phyloP scores from a whole-genome alignment of 2,329 filamentous ascomycete species.

The Colletotrichum kahawae region DNA sequence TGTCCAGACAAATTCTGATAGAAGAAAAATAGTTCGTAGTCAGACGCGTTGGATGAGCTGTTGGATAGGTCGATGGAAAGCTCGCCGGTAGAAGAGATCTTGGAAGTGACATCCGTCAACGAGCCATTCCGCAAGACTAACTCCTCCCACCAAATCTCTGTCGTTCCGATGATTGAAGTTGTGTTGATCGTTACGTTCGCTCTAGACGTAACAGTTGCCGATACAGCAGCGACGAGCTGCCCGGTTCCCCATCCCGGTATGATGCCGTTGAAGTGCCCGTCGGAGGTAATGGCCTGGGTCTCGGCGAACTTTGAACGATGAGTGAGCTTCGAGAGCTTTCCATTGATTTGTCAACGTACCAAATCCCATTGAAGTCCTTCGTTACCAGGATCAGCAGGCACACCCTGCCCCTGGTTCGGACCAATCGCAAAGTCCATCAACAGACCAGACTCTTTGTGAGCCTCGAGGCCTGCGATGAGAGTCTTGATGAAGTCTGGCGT shows the following conservation, averaged over 20 bases:
- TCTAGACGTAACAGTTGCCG: not conserved
- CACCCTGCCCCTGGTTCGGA: conserved; percentile 51
- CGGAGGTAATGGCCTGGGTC: conserved; percentile 32
- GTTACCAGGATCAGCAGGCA: conserved; percentile 38
- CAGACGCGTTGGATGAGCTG: not conserved
- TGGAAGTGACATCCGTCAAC: not conserved
- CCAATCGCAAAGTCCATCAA: conserved; percentile 51
- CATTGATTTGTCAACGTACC: not conserved
- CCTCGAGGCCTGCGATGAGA: not conserved
- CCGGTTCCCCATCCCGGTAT: conserved; percentile 39
- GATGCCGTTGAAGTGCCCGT: conserved; percentile 30
- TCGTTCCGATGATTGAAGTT: not conserved
- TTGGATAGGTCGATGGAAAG: not conserved
- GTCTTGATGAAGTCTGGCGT: conserved; percentile 30
- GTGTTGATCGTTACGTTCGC: not conserved
- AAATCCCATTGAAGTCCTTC: conserved; percentile 40
- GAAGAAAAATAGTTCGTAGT: not conserved
- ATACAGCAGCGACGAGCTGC: not conserved
- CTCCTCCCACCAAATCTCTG: not conserved
- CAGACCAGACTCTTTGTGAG: conserved; percentile 33
- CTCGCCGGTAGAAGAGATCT: not conserved
- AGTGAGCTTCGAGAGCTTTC: accelerated
- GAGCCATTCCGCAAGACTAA: not conserved
- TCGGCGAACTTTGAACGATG: conserved; percentile 17
- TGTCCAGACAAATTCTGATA: not conserved